Evolutionary conservation across 2,329 filamentous ascomycete genomes (phyloP).

Genomic region (Colletotrichum gigasporum): DNA sequence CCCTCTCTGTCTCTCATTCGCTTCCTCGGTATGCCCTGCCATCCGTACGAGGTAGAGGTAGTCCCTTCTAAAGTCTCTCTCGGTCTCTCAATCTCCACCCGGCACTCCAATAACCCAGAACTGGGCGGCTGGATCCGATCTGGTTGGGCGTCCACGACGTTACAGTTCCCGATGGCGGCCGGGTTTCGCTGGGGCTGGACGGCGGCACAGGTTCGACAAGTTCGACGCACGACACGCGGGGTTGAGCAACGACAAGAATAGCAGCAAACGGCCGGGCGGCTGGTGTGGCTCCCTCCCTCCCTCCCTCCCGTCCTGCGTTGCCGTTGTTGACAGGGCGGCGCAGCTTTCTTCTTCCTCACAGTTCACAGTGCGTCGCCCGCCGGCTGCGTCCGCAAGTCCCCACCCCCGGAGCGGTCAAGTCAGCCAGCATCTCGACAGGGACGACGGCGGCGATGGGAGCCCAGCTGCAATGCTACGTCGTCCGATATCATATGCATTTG

Average conservation of each 20-base stretch:
- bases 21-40: too few relatives aligned
- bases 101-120: background rate
- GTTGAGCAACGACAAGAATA: conserved; percentile 16
- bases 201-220: background rate
- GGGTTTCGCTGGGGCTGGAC: background rate
- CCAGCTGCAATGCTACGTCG: conserved; percentile 24
- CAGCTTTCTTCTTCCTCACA: background rate
- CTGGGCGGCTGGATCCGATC: background rate
- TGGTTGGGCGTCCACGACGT: background rate
- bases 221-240: conserved; percentile 12
- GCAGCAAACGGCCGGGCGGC: conserved; percentile 22
- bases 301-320: conserved; percentile 14
- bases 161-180: background rate
- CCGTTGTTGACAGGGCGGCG: conserved; percentile 12
- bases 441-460: background rate
- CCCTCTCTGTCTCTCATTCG: too few relatives aligned
- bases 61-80: background rate
- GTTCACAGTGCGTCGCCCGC: background rate
- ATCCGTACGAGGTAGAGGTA: too few relatives aligned
- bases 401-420: conserved; percentile 1
- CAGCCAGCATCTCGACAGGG: background rate
- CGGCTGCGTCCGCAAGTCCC: conserved; percentile 1
- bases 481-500: conserved; percentile 17
- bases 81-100: background rate
- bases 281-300: conserved; percentile 9